A percentile compares a stretch with the other conserved stretches of the same genome.
phyloP scores from a whole-genome alignment of 257 asterid genomes.

The Ilex asprella region DNA sequence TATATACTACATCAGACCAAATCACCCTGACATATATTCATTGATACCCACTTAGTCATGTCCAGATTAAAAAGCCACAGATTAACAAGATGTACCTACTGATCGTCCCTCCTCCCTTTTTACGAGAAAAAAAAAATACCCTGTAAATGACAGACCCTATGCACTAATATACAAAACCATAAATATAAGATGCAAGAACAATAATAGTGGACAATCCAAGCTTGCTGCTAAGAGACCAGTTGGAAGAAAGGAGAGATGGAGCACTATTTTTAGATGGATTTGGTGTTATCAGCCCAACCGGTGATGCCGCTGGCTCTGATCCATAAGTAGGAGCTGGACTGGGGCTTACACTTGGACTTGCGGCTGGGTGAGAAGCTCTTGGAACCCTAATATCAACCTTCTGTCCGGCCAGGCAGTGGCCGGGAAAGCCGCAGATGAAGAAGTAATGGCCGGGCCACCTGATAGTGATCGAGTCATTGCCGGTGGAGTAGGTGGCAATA shows the following conservation, averaged over 20 bases:
- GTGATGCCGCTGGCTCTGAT: constrained; percentile 4
- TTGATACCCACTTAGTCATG: too few species aligned
- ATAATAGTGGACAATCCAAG: constrained; percentile 13
- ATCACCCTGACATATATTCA: too few species aligned
- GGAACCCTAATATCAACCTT: constrained; percentile 54
- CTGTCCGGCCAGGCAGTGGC: constrained; percentile 63
- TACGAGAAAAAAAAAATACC: too few species aligned
- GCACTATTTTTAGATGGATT: constrained; percentile 30
- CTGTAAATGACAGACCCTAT: constrained; percentile 1
- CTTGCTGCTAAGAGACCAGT: constrained; percentile 1
- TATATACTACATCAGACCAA: too few species aligned
- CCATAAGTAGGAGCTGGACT: constrained; percentile 2
- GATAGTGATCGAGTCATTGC: constrained; percentile 44
- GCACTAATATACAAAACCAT: background rate
- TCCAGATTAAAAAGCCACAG: too few species aligned
- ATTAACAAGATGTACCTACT: too few species aligned
- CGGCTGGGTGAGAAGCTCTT: background rate
- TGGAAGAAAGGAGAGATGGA: background rate
- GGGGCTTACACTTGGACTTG: constrained; percentile 13
- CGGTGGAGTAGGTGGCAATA: constrained; percentile 31
- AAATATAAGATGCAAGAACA: constrained; percentile 15
- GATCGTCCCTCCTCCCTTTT: too few species aligned
- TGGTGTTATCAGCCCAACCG: constrained; percentile 22
- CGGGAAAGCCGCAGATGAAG: constrained; percentile 52
- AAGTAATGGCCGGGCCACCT: constrained; percentile 43